Conservation (phyloP, 2,329 filamentous ascomycete genomes). For the Cadophora malorum region DNA sequence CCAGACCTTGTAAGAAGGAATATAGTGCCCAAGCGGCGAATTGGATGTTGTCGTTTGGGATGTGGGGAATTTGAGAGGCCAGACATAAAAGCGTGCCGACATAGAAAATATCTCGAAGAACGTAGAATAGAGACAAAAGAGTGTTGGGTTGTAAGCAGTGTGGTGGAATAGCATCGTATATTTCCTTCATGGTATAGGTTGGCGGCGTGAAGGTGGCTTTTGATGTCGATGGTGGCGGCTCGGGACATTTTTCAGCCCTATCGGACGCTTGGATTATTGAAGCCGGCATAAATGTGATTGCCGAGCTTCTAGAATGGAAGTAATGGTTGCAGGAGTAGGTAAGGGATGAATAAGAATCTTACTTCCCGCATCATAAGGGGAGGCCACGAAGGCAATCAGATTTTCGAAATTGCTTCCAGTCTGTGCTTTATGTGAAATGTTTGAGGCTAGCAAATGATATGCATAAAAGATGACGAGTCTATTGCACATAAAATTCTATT, state of each 20-base stretch:
- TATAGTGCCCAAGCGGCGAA: conserved; percentile 62
- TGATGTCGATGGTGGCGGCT: background rate
- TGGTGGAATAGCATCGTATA: conserved; percentile 58
- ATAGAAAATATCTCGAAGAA: conserved; percentile 61
- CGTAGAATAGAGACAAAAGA: conserved; percentile 58
- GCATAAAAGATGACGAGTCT: conserved; percentile 28
- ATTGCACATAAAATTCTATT: conserved; percentile 27
- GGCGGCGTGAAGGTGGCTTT: conserved; percentile 39
- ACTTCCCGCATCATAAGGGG: background rate
- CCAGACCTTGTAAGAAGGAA: conserved; percentile 67
- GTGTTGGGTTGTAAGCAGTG: conserved; percentile 66
- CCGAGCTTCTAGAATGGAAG: conserved; percentile 14
- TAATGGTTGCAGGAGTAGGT: background rate
- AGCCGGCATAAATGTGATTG: conserved; percentile 5
- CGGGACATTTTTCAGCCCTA: conserved; percentile 1
- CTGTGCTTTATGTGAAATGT: conserved; percentile 25
- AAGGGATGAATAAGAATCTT: background rate
- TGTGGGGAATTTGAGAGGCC: conserved; percentile 60
- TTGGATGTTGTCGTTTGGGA: conserved; percentile 54
- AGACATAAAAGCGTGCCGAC: conserved; percentile 55
- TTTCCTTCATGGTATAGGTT: conserved; percentile 44
- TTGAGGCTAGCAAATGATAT: conserved; percentile 25
- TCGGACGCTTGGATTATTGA: conserved; percentile 2
- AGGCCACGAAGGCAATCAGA: conserved; percentile 12
- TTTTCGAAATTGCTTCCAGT: conserved; percentile 14